Evolutionary conservation across 2,329 filamentous ascomycete genomes (phyloP), one percentile per base, ranked within the genome.

Genomic region (Stachybotrys chlorohalonatus): DNA sequence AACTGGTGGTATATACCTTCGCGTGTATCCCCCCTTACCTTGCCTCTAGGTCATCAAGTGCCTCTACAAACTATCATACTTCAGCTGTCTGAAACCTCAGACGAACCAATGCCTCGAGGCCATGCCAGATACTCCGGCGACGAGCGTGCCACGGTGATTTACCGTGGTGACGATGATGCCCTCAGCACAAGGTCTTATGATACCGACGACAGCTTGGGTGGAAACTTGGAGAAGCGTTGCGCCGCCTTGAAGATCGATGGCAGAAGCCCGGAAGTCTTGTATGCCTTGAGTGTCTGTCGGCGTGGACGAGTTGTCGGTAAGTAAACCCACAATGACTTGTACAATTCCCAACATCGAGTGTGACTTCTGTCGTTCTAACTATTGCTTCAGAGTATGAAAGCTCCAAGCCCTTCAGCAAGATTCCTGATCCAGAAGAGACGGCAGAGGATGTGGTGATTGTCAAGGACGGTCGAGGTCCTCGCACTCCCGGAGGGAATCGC

Each of bases 201-300:
- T 16, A 13, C 15, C 11, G 17, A n/a, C 17, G 17, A 16, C n/a
- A 47, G 46, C n/a, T n/a, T 16, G 8, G 46, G n/a, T 45, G n/a
- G 39, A 45, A 5, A 45, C 11, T n/a, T 24, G 9, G 46, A 47
- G 46, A 8, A 47, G 9, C 9, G 36, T 2, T 42, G 36, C 36
- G 36, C 8, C 13, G 36, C 36, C 13, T 13, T 42, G 36, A 42
- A 42, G 36, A 56, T 69, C 24, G 62, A 69, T n/a, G 66, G 66
- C 55, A 69, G 70, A n/a, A 65, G 70, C 7, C 71, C 73, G 3
- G 70, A 75, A 47, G 63, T 77, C 13, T 64, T 72, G 49, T 74
- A 76, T 56, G 66, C 74, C 4, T 63, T 77, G 39, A 69, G 71
- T 54, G 74, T 74, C 58, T 63, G 65, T 11, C 58, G 63, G 49